Conservation (phyloP, 805 yeast species). For the Pichia manshurica region DNA sequence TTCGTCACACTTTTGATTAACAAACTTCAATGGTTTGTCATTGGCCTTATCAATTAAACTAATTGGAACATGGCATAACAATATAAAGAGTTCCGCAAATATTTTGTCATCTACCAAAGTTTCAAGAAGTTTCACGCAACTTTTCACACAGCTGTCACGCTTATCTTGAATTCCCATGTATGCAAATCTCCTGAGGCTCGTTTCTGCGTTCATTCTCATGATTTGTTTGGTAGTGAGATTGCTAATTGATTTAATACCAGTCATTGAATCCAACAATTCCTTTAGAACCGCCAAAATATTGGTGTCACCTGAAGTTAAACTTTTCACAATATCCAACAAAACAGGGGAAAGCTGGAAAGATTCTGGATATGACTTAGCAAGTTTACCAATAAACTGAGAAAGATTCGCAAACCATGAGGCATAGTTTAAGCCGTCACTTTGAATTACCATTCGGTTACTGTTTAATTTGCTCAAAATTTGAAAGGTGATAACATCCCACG, state of each 20-base stretch:
- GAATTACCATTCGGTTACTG: conserved; percentile 59
- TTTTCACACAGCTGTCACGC: conserved; percentile 40
- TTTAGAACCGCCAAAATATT: conserved; percentile 59
- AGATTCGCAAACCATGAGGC: conserved; percentile 83
- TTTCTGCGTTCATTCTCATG: conserved; percentile 58
- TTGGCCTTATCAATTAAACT: conserved; percentile 30
- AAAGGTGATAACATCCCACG: conserved; percentile 80
- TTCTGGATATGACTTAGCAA: conserved; percentile 48
- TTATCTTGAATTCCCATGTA: conserved; percentile 54
- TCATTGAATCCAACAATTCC: conserved; percentile 65
- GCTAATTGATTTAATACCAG: conserved; percentile 67
- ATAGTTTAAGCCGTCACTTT: conserved; percentile 74
- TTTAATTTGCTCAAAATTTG: conserved; percentile 68
- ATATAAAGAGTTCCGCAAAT: conserved; percentile 59
- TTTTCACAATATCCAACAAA: conserved; percentile 52
- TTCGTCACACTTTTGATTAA: conserved; percentile 71
- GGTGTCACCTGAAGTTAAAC: conserved; percentile 53
- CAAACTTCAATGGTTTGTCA: conserved; percentile 55
- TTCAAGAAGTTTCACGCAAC: conserved; percentile 48
- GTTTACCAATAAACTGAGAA: conserved; percentile 69
- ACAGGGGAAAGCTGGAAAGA: conserved; percentile 59
- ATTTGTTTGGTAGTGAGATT: conserved; percentile 66
- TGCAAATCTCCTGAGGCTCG: conserved; percentile 48
- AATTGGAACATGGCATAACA: conserved; percentile 47
- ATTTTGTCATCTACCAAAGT: conserved; percentile 39